Conservation (phyloP, 2,329 filamentous ascomycete species). For the Falciphora oryzae region DNA sequence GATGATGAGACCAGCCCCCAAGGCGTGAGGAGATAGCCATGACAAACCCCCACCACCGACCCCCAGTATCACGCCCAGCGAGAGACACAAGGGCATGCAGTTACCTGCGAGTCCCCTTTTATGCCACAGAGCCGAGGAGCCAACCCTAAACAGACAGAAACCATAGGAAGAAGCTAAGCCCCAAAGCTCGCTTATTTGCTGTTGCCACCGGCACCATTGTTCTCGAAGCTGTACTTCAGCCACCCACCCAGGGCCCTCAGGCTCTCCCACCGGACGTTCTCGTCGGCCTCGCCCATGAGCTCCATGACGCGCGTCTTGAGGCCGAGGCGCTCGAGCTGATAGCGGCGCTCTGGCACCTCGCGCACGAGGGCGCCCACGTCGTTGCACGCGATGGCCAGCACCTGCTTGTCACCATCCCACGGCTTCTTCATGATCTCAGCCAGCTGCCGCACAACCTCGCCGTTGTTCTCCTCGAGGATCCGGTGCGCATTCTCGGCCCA, state of each 20-base stretch:
- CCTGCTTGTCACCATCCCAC: conserved; percentile 79
- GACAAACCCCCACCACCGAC: not conserved
- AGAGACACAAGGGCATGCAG: not conserved
- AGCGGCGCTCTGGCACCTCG: conserved; percentile 79
- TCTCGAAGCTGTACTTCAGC: conserved; percentile 60
- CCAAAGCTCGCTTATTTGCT: conserved; percentile 15
- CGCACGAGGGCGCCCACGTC: conserved; percentile 85
- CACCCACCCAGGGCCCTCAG: conserved; percentile 69
- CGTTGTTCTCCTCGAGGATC: conserved; percentile 79
- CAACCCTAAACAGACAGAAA: not conserved
- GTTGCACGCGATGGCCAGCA: conserved; percentile 88
- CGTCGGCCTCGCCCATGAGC: conserved; percentile 84
- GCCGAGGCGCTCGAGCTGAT: conserved; percentile 74
- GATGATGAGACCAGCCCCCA: not conserved
- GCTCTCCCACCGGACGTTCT: conserved; percentile 89
- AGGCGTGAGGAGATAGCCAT: not conserved
- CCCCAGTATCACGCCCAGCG: not conserved
- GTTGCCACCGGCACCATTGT: conserved; percentile 3
- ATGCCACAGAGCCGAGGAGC: not conserved
- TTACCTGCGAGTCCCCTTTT: not conserved
- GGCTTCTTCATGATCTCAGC: conserved; percentile 72
- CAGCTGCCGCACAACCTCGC: conserved; percentile 70
- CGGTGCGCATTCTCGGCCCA: conserved; percentile 88
- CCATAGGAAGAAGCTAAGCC: not conserved
- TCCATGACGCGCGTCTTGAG: conserved; percentile 88